Evolutionary conservation across 2,329 filamentous ascomycete genomes (phyloP).

Genomic region (Setomelanomma holmii): DNA sequence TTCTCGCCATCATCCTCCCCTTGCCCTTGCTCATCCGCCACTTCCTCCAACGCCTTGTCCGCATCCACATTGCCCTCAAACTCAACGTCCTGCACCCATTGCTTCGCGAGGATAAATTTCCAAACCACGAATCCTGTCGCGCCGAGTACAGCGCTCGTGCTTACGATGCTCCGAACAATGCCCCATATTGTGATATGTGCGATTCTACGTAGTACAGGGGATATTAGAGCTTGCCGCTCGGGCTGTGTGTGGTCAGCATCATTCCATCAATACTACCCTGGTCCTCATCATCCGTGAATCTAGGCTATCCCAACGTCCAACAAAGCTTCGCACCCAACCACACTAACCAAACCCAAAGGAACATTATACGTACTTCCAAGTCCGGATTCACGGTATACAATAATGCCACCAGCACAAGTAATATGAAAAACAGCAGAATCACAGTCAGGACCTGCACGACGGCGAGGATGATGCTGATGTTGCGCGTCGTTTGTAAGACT

Average conservation of each 20-base stretch:
- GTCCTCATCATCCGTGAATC: no score
- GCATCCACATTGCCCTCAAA: slow-evolving; percentile 39
- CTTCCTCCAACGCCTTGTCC: slow-evolving; percentile 36
- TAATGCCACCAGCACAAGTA: slow-evolving; percentile 49
- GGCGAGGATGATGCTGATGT: slow-evolving; percentile 58
- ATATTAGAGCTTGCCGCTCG: slow-evolving; percentile 53
- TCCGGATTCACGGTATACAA: slow-evolving; percentile 59
- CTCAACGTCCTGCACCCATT: slow-evolving; percentile 36
- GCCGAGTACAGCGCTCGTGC: slow-evolving; percentile 1
- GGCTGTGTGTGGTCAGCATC: slow-evolving; percentile 6
- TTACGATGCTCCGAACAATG: slow-evolving; percentile 21
- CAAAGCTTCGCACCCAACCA: no score
- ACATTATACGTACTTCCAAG: slow-evolving; percentile 42
- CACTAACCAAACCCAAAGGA: no score
- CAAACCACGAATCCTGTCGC: slow-evolving; percentile 15
- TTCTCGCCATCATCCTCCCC: slow-evolving; percentile 1
- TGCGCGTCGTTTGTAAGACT: slow-evolving; percentile 58
- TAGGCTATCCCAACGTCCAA: background rate
- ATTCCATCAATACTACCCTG: background rate
- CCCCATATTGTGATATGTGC: slow-evolving; percentile 27
- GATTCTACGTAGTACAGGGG: slow-evolving; percentile 50
- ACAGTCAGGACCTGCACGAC: slow-evolving; percentile 57
- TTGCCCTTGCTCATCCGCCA: slow-evolving; percentile 10
- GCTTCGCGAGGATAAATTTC: slow-evolving; percentile 29
- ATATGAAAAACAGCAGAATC: slow-evolving; percentile 50